These are phyloP conservation scores for Lepiota brunneoincarnata DNA, from an alignment of 768 basidiomycete genomes.

Conservation along the genomic window DNA sequence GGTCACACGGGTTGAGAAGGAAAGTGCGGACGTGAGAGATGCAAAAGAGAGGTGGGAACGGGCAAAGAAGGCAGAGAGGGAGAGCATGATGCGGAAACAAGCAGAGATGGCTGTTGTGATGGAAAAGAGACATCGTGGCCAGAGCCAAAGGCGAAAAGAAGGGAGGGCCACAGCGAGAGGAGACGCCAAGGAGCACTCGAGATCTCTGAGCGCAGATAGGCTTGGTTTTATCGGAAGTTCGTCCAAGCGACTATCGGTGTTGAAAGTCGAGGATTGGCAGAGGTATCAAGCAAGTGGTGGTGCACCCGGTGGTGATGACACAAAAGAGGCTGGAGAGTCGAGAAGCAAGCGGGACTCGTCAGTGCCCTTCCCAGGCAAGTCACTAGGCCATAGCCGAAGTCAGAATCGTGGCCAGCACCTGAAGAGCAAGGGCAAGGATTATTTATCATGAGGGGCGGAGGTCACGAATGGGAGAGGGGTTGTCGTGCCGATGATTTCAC, in stretches of 20 bases:
- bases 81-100: conserved; percentile 69
- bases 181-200: conserved; percentile 36
- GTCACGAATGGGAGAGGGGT: neutral
- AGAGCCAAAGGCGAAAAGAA: conserved; percentile 31
- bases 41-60: conserved; percentile 84
- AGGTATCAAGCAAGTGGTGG: conserved; percentile 52
- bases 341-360: conserved; percentile 33
- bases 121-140: conserved; percentile 49
- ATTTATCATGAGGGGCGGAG: conserved; percentile 27
- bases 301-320: conserved; percentile 11
- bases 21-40: conserved; percentile 71
- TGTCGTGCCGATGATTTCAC: conserved; percentile 5
- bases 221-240: conserved; percentile 47
- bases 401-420: conserved; percentile 9
- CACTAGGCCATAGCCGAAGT: neutral
- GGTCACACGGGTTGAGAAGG: conserved; percentile 75
- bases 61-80: conserved; percentile 69
- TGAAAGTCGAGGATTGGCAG: conserved; percentile 89
- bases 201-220: conserved; percentile 62
- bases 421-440: conserved; percentile 34
- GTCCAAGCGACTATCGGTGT: conserved; percentile 64
- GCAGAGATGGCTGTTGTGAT: conserved; percentile 63
- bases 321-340: conserved; percentile 11
- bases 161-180: conserved; percentile 27
- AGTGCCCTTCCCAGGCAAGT: conserved; percentile 57